Conservation (phyloP, 164 flowering plant genomes). For the Sedum album region DNA sequence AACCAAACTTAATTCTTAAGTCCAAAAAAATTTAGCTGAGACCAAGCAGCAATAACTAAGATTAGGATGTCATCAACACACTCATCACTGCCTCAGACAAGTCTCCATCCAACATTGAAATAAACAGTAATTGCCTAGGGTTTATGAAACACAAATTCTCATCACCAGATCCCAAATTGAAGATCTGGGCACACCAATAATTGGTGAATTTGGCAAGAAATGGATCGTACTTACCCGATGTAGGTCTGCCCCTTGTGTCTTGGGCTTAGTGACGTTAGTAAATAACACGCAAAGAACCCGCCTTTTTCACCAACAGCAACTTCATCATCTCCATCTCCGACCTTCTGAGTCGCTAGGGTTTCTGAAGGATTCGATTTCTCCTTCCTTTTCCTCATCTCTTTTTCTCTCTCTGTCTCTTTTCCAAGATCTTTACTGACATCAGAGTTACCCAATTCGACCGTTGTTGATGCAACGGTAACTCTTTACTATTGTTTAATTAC, state of each 20-base stretch:
- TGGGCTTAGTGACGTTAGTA: constrained; percentile 64
- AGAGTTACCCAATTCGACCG: too few species aligned
- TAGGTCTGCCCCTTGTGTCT: constrained; percentile 77
- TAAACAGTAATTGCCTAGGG: too few species aligned
- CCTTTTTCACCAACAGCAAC: constrained; percentile 6
- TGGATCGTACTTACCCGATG: constrained; percentile 46
- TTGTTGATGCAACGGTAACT: too few species aligned
- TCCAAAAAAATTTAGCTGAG: neutral
- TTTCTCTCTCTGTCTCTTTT: too few species aligned
- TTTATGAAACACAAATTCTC: neutral
- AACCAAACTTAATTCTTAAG: neutral
- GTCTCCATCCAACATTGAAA: too few species aligned
- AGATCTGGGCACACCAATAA: too few species aligned
- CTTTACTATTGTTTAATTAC: too few species aligned
- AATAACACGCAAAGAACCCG: constrained; percentile 72
- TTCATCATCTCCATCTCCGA: neutral
- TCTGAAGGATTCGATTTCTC: neutral
- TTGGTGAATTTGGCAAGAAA: neutral
- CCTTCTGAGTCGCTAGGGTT: neutral
- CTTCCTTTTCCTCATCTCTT: neutral
- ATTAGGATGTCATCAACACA: neutral
- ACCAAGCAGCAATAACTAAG: neutral
- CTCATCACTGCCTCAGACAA: too few species aligned
- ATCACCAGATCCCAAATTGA: neutral
- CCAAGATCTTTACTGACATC: too few species aligned